Base-by-base conservation (phyloP, 2,329 filamentous ascomycete genomes). In the Ophiostoma novo-ulmi region DNA sequence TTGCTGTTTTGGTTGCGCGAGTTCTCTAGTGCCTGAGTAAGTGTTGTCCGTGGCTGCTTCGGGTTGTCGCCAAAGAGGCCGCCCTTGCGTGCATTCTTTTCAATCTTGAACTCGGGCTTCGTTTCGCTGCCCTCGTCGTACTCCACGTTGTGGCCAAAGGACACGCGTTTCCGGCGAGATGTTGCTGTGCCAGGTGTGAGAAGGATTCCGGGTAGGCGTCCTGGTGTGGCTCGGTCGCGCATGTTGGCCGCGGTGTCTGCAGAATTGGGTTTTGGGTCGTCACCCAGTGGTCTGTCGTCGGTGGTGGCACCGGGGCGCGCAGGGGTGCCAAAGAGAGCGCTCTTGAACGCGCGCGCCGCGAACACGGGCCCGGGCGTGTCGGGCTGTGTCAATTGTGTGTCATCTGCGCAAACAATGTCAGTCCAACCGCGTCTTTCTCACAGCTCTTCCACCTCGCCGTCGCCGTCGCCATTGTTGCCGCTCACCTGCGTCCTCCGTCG, bases 291-390 rank as follows among this genome's bases (percentile, higher is more conserved):
- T 31, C 64, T 2, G 73, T 71, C 36, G 69, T 64, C 38, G 48
- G n/a, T 66, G 8, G 52, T 68, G 63, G 66, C 71, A 68, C 74
- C 77, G 73, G 73, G 76, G 39, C 80, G 79, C 17, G 81, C 79
- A 13, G 87, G 85, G 3, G 86, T 87, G 58, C 88, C 88, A 75
- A 89, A 90, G 65, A 90, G 78, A 36, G 86, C 88, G 74, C 84
- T 87, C 75, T 86, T 89, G 76, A 90, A 81, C 6, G 88, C 88
- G 72, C 88, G 84, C 52, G 88, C 88, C 1, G 88, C 88, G 76
- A 90, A 90, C 0, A 90, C 84, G 1, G 88, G 88, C 0, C 87
- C 88, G 7, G 88, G 88, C 20, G 88, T 90, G 74, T 90, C 88
- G 55, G 88, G 87, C 41, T 82, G 81, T 20, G 90, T 87, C 58